Percentiles rank a stretch among this genome's conserved stretches.
These are phyloP conservation scores for Dactylellina sp. DNA, from an alignment of 2,329 filamentous ascomycete species.

Conservation along the genomic window DNA sequence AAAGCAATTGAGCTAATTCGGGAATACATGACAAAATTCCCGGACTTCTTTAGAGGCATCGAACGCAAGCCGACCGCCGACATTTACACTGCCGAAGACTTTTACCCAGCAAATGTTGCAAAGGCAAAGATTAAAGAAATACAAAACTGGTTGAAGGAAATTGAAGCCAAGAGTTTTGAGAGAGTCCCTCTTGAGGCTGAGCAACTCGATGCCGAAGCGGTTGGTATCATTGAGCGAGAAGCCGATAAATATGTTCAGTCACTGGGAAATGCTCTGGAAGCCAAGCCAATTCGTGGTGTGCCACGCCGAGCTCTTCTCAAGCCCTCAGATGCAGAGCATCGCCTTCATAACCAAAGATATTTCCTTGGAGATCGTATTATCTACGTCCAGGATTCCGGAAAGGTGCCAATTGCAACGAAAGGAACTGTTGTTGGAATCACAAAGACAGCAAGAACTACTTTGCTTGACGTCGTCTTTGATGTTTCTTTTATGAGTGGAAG, in stretches of 20 bases:
- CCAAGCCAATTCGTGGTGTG: conserved; percentile 73
- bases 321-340: conserved; percentile 94
- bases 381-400: conserved; percentile 90
- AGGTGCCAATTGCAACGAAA: conserved; percentile 89
- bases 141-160: conserved; percentile 87
- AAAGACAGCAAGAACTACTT: conserved; percentile 81
- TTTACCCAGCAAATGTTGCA: conserved; percentile 81
- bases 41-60: conserved; percentile 92
- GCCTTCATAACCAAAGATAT: conserved; percentile 86
- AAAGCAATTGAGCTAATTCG: conserved; percentile 83
- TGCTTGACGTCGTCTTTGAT: conserved; percentile 94
- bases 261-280: conserved; percentile 66
- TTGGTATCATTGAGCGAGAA: conserved; percentile 80
- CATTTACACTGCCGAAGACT: conserved; percentile 84
- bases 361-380: conserved; percentile 88
- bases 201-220: conserved; percentile 91
- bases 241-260: conserved; percentile 70
- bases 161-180: conserved; percentile 92
- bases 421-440: conserved; percentile 97
- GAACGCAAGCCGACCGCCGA: conserved; percentile 86
- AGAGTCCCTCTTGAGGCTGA: conserved; percentile 95
- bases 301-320: conserved; percentile 89
- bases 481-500: conserved; percentile 97
- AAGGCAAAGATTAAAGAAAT: conserved; percentile 91
- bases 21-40: conserved; percentile 92